Evolutionary conservation across 2,329 filamentous ascomycete species (phyloP).

Genomic region (Pseudogymnoascus sp.): DNA sequence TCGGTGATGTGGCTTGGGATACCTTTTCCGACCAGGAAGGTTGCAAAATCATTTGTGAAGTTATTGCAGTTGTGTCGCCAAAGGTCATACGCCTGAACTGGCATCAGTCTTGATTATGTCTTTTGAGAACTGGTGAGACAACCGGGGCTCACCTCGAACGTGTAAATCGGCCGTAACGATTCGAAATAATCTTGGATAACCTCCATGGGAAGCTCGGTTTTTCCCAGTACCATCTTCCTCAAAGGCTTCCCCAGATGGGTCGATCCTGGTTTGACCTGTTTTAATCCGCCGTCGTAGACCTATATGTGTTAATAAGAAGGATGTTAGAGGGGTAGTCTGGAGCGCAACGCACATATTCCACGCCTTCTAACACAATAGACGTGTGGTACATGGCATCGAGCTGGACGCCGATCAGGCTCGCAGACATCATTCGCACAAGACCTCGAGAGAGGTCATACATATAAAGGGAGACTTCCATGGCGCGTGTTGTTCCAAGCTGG

Average conservation of each 20-base stretch:
- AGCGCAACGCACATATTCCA: slow-evolving; percentile 60
- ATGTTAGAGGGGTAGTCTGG: slow-evolving; percentile 26
- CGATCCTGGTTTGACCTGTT: slow-evolving; percentile 69
- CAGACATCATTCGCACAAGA: slow-evolving; percentile 44
- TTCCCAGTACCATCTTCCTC: slow-evolving; percentile 67
- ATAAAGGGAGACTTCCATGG: slow-evolving; percentile 70
- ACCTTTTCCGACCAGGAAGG: slow-evolving; percentile 79
- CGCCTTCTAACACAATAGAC: slow-evolving; percentile 73
- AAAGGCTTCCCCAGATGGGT: slow-evolving; percentile 85
- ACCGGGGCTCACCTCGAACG: slow-evolving; percentile 52
- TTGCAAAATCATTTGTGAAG: slow-evolving; percentile 87
- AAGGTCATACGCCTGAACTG: slow-evolving; percentile 69
- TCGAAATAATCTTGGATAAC: slow-evolving; percentile 83
- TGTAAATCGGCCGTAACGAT: slow-evolving; percentile 76
- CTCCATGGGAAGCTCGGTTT: slow-evolving; percentile 70
- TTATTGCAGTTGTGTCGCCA: slow-evolving; percentile 96
- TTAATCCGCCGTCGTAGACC: slow-evolving; percentile 78
- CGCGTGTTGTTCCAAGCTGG: background rate
- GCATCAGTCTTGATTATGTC: background rate
- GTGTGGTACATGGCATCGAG: slow-evolving; percentile 97
- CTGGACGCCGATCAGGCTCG: slow-evolving; percentile 55
- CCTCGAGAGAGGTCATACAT: slow-evolving; percentile 68
- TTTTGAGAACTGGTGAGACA: background rate
- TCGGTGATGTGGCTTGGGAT: slow-evolving; percentile 83
- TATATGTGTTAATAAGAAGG: background rate